These are phyloP conservation scores for Tricholoma matsutake DNA, from an alignment of 768 basidiomycete species.

Conservation along the genomic window DNA sequence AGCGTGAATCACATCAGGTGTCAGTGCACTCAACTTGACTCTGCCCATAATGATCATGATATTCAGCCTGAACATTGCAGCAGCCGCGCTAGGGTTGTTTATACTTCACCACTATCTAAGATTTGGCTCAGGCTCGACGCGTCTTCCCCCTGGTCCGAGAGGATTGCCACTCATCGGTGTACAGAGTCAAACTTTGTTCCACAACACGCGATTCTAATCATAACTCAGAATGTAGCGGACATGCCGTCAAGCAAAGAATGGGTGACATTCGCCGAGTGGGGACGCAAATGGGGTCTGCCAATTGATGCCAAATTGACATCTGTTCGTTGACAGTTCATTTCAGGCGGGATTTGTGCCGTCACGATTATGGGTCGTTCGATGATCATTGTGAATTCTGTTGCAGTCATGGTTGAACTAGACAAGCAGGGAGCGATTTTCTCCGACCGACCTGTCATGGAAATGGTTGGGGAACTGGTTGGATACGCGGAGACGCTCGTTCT, in stretches of 20 bases:
- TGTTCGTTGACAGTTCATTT: not conserved
- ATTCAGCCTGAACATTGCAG: constrained; percentile 3
- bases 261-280: constrained; percentile 50
- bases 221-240: constrained; percentile 42
- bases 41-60: no score
- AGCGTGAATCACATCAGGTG: no score
- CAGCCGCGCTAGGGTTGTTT: constrained; percentile 5
- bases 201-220: not conserved
- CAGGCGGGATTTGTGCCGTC: constrained; percentile 39
- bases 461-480: constrained; percentile 51
- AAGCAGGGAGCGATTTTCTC: constrained; percentile 46
- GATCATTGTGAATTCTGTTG: constrained; percentile 45
- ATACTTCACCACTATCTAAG: constrained; percentile 19
- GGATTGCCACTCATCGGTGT: constrained; percentile 43
- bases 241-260: constrained; percentile 45
- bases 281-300: constrained; percentile 47
- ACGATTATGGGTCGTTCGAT: constrained; percentile 43
- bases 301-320: not conserved
- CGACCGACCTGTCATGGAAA: constrained; percentile 45
- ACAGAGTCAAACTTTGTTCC: constrained; percentile 8
- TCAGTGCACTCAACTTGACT: no score
- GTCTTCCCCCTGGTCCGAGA: constrained; percentile 39
- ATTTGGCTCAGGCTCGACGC: constrained; percentile 13
- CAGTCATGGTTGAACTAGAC: constrained; percentile 45
- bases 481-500: constrained; percentile 44